These are phyloP conservation scores for Starmerella riodocensis DNA, from an alignment of 805 yeast genomes.

Conservation along the genomic window DNA sequence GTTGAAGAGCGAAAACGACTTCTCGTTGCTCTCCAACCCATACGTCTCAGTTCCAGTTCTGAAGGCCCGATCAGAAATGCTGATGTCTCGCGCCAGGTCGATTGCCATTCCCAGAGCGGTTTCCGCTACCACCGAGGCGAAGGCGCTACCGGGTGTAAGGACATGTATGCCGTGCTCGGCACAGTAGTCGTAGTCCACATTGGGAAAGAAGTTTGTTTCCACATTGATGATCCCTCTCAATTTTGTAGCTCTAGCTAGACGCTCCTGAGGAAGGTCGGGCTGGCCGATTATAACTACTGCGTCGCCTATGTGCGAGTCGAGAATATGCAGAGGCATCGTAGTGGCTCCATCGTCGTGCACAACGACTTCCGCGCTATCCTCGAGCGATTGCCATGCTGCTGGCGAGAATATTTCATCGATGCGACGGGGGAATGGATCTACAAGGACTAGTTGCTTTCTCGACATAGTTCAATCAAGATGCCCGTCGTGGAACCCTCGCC, in stretches of 20 bases:
- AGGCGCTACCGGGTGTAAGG: slow-evolving; percentile 8
- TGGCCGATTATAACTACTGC: slow-evolving; percentile 5
- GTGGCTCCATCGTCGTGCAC: slow-evolving; percentile 5
- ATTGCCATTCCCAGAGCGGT: slow-evolving; percentile 9
- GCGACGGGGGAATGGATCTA: slow-evolving; percentile 6
- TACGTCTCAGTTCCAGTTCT: slow-evolving; percentile 1
- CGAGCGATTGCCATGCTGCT: neutral
- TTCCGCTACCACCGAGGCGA: slow-evolving; percentile 8
- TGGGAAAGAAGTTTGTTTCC: slow-evolving; percentile 7
- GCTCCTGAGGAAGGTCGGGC: slow-evolving; percentile 1
- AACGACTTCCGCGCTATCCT: neutral
- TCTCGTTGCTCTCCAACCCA: slow-evolving; percentile 4
- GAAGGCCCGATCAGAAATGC: slow-evolving; percentile 1
- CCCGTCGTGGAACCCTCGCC: too few species aligned
- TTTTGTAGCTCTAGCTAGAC: slow-evolving; percentile 1
- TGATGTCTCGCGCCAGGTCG: slow-evolving; percentile 5
- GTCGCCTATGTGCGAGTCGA: slow-evolving; percentile 2
- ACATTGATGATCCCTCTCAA: slow-evolving; percentile 5
- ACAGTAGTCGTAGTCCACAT: slow-evolving; percentile 4
- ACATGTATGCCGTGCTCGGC: slow-evolving; percentile 4
- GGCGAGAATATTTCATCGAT: slow-evolving; percentile 3
- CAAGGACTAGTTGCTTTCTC: neutral
- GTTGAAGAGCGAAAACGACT: slow-evolving; percentile 3
- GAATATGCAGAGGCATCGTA: neutral
- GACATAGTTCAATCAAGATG: too few species aligned